Evolutionary conservation across 2,329 filamentous ascomycete species (phyloP), one percentile per base, ranked within the genome.

Genomic region (Xylaria sp.): DNA sequence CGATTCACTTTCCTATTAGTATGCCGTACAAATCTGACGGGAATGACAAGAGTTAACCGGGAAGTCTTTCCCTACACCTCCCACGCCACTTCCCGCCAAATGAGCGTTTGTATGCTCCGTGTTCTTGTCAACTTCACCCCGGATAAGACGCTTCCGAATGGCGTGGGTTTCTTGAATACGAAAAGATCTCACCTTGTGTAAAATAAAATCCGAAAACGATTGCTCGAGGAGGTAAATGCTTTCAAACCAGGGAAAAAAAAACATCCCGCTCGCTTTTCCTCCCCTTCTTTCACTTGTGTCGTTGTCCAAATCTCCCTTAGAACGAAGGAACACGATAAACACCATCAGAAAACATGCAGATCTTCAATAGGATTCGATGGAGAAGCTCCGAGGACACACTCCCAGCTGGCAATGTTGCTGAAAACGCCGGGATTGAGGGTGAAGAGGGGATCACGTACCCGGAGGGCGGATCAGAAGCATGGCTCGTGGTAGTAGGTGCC

Each of bases 401-500:
- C 1, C 18, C 16, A 34, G 18, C 11, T 16, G 35, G n/a, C 39
- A n/a, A 42, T 42, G n/a, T 39, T 6, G 39, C 16, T 9, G 52
- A 42, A 10, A 37, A 39, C n/a, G 19, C 13, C 8, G 54, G 54
- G 37, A 10, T 35, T 18, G 60, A 57, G 30, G 54, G 56, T n/a
- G 60, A 62, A n/a, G 23, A 30, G 23, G 23, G 39, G 16, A n/a
- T 34, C 47, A 35, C 54, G 51, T 62, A 62, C 51, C 60, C 60
- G 5, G 60, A 62, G 35, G 60, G 60, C 30, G 60, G 60, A 52
- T 2, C 19, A n/a, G 51, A 62, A 34, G 60, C 60, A 57, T 62
- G 60, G 60, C 60, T 62, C 5, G 60, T 62, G 7, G 60, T 62
- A 9, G 39, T 62, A 1, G 60, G 60, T 9, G 60, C 60, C 3